Conservation (phyloP, 176 grass and related monocot species). For the Zea luxurians region DNA sequence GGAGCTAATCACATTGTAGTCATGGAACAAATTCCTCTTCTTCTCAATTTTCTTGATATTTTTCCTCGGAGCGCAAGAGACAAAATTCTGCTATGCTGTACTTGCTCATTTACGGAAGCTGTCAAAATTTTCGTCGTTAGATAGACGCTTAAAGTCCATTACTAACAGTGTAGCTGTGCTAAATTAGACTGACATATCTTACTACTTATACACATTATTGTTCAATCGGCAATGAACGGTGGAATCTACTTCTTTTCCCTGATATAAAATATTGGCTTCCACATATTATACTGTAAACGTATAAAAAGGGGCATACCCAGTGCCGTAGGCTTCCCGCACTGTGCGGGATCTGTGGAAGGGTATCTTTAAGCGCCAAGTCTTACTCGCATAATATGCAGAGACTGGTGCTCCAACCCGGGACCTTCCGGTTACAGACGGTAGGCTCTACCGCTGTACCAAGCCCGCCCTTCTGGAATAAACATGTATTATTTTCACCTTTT, state of each 20-base stretch:
- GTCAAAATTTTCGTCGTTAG: not conserved
- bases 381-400: no score
- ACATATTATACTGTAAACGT: not conserved
- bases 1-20: conserved; percentile 44
- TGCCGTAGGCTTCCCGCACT: no score
- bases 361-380: no score
- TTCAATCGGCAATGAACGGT: not conserved
- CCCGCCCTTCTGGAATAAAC: no score
- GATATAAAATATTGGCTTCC: not conserved
- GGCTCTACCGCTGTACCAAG: no score
- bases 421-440: no score
- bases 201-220: not conserved
- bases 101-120: not conserved
- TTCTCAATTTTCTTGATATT: not conserved
- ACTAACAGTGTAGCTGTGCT: not conserved
- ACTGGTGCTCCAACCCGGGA: no score
- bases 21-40: conserved; percentile 17
- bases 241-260: not conserved
- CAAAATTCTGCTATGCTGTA: not conserved
- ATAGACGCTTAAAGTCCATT: not conserved
- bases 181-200: not conserved
- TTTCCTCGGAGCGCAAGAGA: not conserved
- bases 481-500: not conserved
- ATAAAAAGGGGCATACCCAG: not conserved
- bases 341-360: no score